Evolutionary conservation across 257 asterid species (phyloP).

Genomic region (Solanum chiquidenum): DNA sequence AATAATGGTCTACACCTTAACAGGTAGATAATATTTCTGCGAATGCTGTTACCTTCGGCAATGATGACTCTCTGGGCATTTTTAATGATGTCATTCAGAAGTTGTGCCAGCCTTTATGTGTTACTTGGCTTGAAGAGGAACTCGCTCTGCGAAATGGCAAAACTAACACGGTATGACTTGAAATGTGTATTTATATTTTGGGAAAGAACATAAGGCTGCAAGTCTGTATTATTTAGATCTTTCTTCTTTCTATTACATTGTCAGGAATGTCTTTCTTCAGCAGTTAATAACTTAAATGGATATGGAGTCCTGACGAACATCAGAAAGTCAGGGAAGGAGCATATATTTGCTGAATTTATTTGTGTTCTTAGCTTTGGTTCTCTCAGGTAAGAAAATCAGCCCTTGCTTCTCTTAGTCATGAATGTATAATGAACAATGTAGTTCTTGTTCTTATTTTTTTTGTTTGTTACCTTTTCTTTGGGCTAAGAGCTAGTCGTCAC

Average conservation of each 20-base stretch:
- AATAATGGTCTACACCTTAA: slow-evolving; percentile 1
- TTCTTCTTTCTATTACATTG: slow-evolving; percentile 3
- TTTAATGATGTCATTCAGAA: slow-evolving; percentile 45
- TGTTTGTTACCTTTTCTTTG: neutral
- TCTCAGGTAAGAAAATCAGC: slow-evolving; percentile 40
- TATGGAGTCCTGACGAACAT: slow-evolving; percentile 51
- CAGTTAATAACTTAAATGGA: slow-evolving; percentile 45
- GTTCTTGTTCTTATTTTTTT: neutral
- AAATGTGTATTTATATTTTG: neutral
- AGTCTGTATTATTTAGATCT: neutral
- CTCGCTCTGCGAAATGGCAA: slow-evolving; percentile 33
- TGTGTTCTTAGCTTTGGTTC: slow-evolving; percentile 65
- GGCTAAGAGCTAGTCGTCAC: neutral
- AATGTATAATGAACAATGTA: neutral
- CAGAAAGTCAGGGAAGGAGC: slow-evolving; percentile 86
- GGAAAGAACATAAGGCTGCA: neutral
- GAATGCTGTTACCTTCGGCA: slow-evolving; percentile 20
- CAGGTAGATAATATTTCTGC: slow-evolving; percentile 61
- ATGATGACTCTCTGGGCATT: slow-evolving; percentile 19
- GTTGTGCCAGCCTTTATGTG: slow-evolving; percentile 66
- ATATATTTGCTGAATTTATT: slow-evolving; percentile 64
- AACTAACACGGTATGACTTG: slow-evolving; percentile 48
- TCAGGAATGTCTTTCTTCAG: slow-evolving; percentile 57
- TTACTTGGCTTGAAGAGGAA: slow-evolving; percentile 90
- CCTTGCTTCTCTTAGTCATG: neutral